Conservation (phyloP, 78 protist genomes). For the Polysphondylium violaceum region DNA sequence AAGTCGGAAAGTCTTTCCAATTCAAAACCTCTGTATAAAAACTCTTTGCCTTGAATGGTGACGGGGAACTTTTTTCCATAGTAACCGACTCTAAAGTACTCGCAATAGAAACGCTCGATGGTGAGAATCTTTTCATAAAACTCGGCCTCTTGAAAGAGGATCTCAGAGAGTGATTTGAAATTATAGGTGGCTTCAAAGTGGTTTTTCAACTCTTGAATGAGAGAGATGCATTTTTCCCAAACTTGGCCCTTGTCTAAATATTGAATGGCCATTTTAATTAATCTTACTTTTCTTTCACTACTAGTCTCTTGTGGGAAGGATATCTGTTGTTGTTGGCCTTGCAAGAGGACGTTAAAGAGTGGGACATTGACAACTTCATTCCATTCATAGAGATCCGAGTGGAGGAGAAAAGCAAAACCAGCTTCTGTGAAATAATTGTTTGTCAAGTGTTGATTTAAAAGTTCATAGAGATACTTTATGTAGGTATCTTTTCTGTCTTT, state of each 20-base stretch:
- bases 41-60: slow-evolving; percentile 80
- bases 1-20: slow-evolving; percentile 81
- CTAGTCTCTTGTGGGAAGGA: slow-evolving; percentile 56
- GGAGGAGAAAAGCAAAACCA: slow-evolving; percentile 76
- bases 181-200: slow-evolving; percentile 48
- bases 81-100: slow-evolving; percentile 89
- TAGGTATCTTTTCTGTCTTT: slow-evolving; percentile 84
- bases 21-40: slow-evolving; percentile 80
- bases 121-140: slow-evolving; percentile 71
- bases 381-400: slow-evolving; percentile 83
- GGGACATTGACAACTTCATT: neutral
- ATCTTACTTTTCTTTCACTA: slow-evolving; percentile 59
- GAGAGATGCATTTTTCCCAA: slow-evolving; percentile 80
- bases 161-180: slow-evolving; percentile 56
- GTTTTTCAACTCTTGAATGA: slow-evolving; percentile 42
- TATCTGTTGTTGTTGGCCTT: neutral
- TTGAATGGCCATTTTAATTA: slow-evolving; percentile 56
- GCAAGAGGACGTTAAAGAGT: neutral
- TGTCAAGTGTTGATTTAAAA: slow-evolving; percentile 80
- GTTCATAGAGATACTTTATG: slow-evolving; percentile 79
- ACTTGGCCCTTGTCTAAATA: slow-evolving; percentile 80
- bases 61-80: slow-evolving; percentile 85
- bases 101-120: slow-evolving; percentile 72
- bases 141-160: slow-evolving; percentile 55
- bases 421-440: slow-evolving; percentile 82